phyloP scores from a whole-genome alignment of 1,284 basidiomycete species.

The Sanguinoderma infundibulare region DNA sequence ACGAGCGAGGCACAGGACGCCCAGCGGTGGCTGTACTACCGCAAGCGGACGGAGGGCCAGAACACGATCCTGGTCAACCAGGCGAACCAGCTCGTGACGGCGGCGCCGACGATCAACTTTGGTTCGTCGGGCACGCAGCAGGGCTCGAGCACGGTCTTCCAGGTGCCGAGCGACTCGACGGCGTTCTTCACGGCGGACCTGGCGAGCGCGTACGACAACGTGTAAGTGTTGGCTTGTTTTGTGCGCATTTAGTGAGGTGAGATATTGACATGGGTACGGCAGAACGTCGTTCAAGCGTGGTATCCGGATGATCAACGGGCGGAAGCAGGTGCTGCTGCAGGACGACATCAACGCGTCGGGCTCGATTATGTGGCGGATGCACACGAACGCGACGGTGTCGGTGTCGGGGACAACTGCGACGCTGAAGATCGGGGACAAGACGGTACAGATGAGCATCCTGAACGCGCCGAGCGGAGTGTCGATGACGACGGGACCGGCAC shows the following conservation, averaged over 20 bases:
- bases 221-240: slow-evolving; percentile 50
- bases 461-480: slow-evolving; percentile 62
- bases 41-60: slow-evolving; percentile 96
- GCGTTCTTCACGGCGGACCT: slow-evolving; percentile 88
- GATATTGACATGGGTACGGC: slow-evolving; percentile 1
- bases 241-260: not conserved
- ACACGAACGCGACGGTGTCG: slow-evolving; percentile 83
- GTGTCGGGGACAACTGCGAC: slow-evolving; percentile 64
- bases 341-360: slow-evolving; percentile 76
- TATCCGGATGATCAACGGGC: slow-evolving; percentile 84
- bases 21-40: slow-evolving; percentile 89
- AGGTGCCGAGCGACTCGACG: slow-evolving; percentile 70
- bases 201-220: slow-evolving; percentile 78
- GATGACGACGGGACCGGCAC: slow-evolving; percentile 52
- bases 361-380: slow-evolving; percentile 89
- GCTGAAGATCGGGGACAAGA: slow-evolving; percentile 64
- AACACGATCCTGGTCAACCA: slow-evolving; percentile 88
- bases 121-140: slow-evolving; percentile 73
- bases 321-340: slow-evolving; percentile 91
- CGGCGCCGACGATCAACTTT: slow-evolving; percentile 65
- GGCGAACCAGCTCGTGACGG: slow-evolving; percentile 82
- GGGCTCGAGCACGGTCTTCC: slow-evolving; percentile 76
- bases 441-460: slow-evolving; percentile 53
- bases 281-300: slow-evolving; percentile 82
- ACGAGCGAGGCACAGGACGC: slow-evolving; percentile 66